Base-by-base conservation (phyloP, 2,329 filamentous ascomycete species). In the Cadophora malorum region DNA sequence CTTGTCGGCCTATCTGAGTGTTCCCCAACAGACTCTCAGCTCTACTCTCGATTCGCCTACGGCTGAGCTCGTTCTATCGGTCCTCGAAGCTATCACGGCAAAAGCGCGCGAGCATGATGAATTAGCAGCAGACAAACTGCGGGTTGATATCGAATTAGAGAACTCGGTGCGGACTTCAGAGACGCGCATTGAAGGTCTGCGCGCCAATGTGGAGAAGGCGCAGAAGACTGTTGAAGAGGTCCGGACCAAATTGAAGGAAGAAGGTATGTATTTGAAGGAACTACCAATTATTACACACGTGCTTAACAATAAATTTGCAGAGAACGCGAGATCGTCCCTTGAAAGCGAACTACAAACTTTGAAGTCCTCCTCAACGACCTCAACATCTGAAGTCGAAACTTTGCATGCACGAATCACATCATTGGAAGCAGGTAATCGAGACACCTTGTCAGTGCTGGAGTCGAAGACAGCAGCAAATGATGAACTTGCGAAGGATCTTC, bases 91-190 rank as follows among this genome's bases (percentile, higher is more conserved):
- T 31, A 87, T 98, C 64, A 86, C 90, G 28, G 82, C 83, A 35
- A 97, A 96, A 79, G 93, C 92, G 45, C 91, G 90, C 75, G 93
- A 97, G 75, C 90, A 88, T 75, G 93, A 97, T 77, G 86, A 89
- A 49, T 82, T 97, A 50, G 93, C 91, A 74, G 90, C 95, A 10
- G 92, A 97, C 72, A 98, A 97, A 81, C 85, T 97, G 55, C 90
- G 93, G 73, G 83, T 92, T 56, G 93, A 97, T 75, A 96, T 99
- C 55, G 94, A 98, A 82, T 86, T 98, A 8, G 96, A 99, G 79
- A 96, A 93, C 79, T 91, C 91, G 21, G 90, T 97, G 59, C 90
- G 94, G 74, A 91, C 88, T 72, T 90, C 91, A 68, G 95, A 98
- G 78, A 89, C 91, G 28, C 92, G 94, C 79, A 90, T 90, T 72